Evolutionary conservation across 148 eudicot genomes (phyloP).

Genomic region (Pharnaceum exiguum): DNA sequence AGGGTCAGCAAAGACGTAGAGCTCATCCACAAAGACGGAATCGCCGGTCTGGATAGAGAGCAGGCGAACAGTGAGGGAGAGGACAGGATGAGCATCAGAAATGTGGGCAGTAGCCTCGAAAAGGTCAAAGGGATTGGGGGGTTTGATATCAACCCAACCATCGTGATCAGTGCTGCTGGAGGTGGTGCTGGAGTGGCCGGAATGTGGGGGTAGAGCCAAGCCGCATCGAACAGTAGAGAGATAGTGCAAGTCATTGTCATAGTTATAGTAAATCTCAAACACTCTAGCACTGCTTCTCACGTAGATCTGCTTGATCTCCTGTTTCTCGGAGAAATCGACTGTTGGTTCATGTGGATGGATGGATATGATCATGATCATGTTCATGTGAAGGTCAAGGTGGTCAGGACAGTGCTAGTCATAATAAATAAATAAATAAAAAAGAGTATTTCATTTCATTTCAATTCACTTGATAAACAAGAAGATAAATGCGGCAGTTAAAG

Average conservation of each 20-base stretch:
- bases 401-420: not conserved
- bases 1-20: slow-evolving; percentile 82
- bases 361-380: not conserved
- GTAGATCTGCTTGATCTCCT: slow-evolving; percentile 75
- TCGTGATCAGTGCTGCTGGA: slow-evolving; percentile 43
- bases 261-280: slow-evolving; percentile 71
- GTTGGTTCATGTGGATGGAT: slow-evolving; percentile 6
- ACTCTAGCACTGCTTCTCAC: slow-evolving; percentile 79
- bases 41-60: slow-evolving; percentile 73
- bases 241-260: slow-evolving; percentile 57
- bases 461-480: no score
- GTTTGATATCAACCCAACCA: slow-evolving; percentile 89
- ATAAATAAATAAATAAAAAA: no score
- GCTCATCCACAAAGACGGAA: slow-evolving; percentile 56
- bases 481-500: no score
- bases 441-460: no score
- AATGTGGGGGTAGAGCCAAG: no score
- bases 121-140: slow-evolving; percentile 39
- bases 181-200: no score
- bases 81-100: slow-evolving; percentile 78
- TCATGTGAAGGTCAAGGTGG: not conserved
- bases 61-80: slow-evolving; percentile 66
- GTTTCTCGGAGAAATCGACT: slow-evolving; percentile 64
- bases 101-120: slow-evolving; percentile 97
- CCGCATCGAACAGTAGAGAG: slow-evolving; percentile 90